Conservation (phyloP, 148 eudicot genomes). For the Talinum fruticosum region DNA sequence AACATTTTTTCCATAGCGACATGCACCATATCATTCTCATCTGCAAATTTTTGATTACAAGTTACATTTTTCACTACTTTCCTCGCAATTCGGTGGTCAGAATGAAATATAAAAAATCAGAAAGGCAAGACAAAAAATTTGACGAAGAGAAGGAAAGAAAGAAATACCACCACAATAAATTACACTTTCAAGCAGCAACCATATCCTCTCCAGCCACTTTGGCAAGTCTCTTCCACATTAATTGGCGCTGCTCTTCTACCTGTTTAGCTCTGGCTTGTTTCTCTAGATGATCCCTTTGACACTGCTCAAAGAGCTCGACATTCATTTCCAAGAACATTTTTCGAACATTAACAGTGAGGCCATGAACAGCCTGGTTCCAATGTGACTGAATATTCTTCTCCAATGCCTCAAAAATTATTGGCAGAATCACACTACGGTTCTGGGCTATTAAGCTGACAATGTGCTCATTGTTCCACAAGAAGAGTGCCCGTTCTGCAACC, state of each 20-base stretch:
- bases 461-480: conserved; percentile 74
- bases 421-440: conserved; percentile 50
- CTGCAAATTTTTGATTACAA: conserved; percentile 37
- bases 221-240: conserved; percentile 57
- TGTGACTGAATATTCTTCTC: conserved; percentile 66
- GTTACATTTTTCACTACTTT: conserved; percentile 32
- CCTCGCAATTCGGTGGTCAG: conserved; percentile 27
- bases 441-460: conserved; percentile 69
- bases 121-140: conserved; percentile 17
- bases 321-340: conserved; percentile 81
- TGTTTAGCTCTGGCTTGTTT: conserved; percentile 41
- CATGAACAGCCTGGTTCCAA: conserved; percentile 75
- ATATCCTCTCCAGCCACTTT: conserved; percentile 46
- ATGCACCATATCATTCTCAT: conserved; percentile 24
- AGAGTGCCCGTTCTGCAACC: conserved; percentile 76
- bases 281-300: conserved; percentile 55
- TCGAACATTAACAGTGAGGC: conserved; percentile 60
- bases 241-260: conserved; percentile 46
- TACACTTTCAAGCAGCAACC: conserved; percentile 26
- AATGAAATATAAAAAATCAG: conserved; percentile 14
- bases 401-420: conserved; percentile 68
- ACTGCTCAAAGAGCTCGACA: conserved; percentile 52
- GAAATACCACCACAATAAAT: conserved; percentile 28
- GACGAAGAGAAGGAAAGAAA: not conserved
- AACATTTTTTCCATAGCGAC: no score